Base-by-base conservation (phyloP, 805 yeast species). In the Saccharomycopsis schoenii region DNA sequence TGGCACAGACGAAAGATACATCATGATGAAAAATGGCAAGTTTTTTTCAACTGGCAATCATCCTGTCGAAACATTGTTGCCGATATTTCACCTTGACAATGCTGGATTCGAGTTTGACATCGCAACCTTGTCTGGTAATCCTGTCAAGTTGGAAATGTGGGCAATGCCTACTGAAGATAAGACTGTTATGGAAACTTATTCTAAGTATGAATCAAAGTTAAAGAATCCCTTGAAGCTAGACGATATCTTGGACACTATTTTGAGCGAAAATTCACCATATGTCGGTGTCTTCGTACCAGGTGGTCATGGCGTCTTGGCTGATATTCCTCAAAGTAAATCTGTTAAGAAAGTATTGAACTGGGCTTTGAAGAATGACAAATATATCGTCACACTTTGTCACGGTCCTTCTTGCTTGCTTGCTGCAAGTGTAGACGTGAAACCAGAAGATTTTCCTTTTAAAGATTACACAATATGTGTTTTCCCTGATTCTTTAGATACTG, bases 141-240 rank as follows among this genome's bases (percentile, higher is more conserved):
- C 51, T n/a, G 51, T 43, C 19, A 43, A 43, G 51, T 43, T 43
- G 19, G 51, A 43, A 43, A 43, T 43, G 51, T 43, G 51, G 51
- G 51, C 51, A 43, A 43, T 43, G 51, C 51, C 51, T 43, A n/a
- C 51, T 4, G 51, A 43, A 43, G 51, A 43, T 43, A n/a, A 43
- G 15, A 29, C 19, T 21, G 51, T 43, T 4, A 8, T 43, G 6
- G 19, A 43, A 17, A 43, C 51, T n/a, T 43, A 43, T 12, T 19
- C 51, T 43, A 43, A 43, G 51, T 43, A 43, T 21, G 24, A 9
- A 43, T 43, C 51, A 43, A 43, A 43, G 51, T 43, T 43, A 43
- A 43, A 43, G 51, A 43, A 43, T 21, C 51, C 51, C 9, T 43
- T 43, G 9, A 43, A 43, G 51, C 51, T 43, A 19, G 51, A 43